phyloP scores from a whole-genome alignment of 2,329 filamentous ascomycete species.

The Cucurbitaria berberidis region DNA sequence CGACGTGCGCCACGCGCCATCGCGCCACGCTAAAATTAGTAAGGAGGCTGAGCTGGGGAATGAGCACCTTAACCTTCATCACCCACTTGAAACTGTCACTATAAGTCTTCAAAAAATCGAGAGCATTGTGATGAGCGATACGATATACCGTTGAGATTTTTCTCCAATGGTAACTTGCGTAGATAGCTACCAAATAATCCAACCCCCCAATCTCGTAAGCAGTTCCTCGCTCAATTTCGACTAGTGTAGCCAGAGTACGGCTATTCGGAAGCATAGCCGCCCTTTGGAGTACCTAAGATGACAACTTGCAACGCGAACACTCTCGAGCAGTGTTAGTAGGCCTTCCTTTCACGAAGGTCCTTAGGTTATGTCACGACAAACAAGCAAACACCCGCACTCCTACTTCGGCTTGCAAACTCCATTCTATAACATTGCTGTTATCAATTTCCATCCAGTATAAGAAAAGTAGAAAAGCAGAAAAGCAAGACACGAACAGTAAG shows the following conservation, averaged over 20 bases:
- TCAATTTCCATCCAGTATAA: conserved; percentile 68
- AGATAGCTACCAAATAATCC: not conserved
- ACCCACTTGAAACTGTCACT: not conserved
- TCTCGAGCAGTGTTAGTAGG: no score
- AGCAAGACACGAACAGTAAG: conserved; percentile 62
- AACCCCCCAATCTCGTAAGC: no score
- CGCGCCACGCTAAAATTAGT: conserved; percentile 33
- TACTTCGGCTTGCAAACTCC: not conserved
- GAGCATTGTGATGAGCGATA: not conserved
- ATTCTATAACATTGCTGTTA: not conserved
- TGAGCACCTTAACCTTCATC: not conserved
- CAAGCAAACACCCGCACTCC: not conserved
- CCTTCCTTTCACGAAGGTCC: no score
- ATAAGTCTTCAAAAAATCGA: not conserved
- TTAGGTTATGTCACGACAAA: not conserved
- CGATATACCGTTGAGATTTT: not conserved
- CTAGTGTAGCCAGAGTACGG: no score
- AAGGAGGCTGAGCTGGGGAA: conserved; percentile 13
- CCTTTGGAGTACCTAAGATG: no score
- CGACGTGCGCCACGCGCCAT: conserved; percentile 23
- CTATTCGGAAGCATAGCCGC: no score
- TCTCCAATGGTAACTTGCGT: not conserved
- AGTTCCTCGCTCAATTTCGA: no score
- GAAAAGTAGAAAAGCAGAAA: conserved; percentile 64
- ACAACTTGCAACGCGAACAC: no score